Base-by-base conservation (phyloP, 164 flowering plant species). In the Sedum album region DNA sequence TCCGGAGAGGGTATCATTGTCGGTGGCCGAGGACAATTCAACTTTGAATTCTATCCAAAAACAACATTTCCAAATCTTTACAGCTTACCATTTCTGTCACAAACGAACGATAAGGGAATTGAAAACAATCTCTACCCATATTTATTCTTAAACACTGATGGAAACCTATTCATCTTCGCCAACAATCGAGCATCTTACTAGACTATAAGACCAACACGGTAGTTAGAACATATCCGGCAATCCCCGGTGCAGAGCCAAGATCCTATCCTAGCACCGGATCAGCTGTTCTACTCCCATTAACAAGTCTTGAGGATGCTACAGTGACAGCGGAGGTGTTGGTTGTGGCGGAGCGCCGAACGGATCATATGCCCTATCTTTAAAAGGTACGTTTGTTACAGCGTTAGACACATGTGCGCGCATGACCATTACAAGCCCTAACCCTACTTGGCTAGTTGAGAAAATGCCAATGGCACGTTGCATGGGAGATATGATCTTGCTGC, bases 281-380 rank as follows among this genome's bases (percentile, higher is more conserved):
- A 0, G 79, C 87, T 0, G 85, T 69, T 0, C 79, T 86, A 0
- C 85, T 84, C 18, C 87, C 90, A 0, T 9, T 86, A 9, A 68
- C 39, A 10, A 73, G 72, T 9, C 17, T 8, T 0, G 25, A 1
- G 13, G 66, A 23, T 11, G 28, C 5, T 21, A 67, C 48, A 0
- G 48, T 68, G 0, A 68, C 72, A 1, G 83, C 82, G 9, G 83
- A 83, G 46, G 83, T 82, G 11, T 42, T 84, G 78, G 73, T 84
- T 84, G 88, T 65, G 88, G 88, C 0, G 88, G 88, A 1, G 82
- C 86, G 10, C 88, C 84, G 1, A 79, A 49, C 41, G 84, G 82
- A 2, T 66, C 88, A 1, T 79, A 9, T 46, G 0, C 13, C 0
- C 46, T 51, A 30, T 81, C 82, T 1, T 0, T 0, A 0, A 72